These are phyloP conservation scores for Hydnomerulius pinastri DNA, from an alignment of 768 basidiomycete genomes.

Conservation along the genomic window DNA sequence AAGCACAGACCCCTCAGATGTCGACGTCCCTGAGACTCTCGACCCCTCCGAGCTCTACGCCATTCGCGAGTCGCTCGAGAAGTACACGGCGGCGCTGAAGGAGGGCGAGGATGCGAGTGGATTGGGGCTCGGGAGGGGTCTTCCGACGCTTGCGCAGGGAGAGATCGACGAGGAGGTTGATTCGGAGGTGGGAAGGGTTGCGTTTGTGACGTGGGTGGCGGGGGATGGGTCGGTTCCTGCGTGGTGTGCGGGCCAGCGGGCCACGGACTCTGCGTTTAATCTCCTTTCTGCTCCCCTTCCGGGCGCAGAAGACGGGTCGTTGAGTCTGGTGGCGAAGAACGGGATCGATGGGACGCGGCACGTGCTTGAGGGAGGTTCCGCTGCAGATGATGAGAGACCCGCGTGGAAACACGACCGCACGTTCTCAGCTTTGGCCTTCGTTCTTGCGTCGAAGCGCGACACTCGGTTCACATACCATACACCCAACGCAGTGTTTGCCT, in stretches of 20 bases:
- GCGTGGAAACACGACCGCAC: slow-evolving; percentile 80
- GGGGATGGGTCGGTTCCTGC: slow-evolving; percentile 47
- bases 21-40: slow-evolving; percentile 85
- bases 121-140: slow-evolving; percentile 61
- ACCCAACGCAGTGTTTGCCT: slow-evolving; percentile 65
- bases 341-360: slow-evolving; percentile 74
- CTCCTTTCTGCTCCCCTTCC: slow-evolving; percentile 77
- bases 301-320: slow-evolving; percentile 35
- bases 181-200: slow-evolving; percentile 63
- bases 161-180: slow-evolving; percentile 94
- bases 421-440: slow-evolving; percentile 88
- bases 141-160: slow-evolving; percentile 83
- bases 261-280: slow-evolving; percentile 42
- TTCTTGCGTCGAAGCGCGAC: slow-evolving; percentile 90
- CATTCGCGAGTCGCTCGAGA: slow-evolving; percentile 81
- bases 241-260: slow-evolving; percentile 41
- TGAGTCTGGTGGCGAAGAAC: slow-evolving; percentile 64
- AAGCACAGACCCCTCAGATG: slow-evolving; percentile 41
- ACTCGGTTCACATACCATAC: slow-evolving; percentile 84
- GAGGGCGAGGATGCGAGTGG: slow-evolving; percentile 62
- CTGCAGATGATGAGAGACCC: slow-evolving; percentile 23
- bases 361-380: slow-evolving; percentile 38
- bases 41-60: slow-evolving; percentile 80
- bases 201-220: slow-evolving; percentile 67
- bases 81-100: slow-evolving; percentile 72